Percentiles rank a stretch among this genome's conserved stretches.
Evolutionary conservation across 2,329 filamentous ascomycete genomes (phyloP).

Genomic region (Colletotrichum lupini): DNA sequence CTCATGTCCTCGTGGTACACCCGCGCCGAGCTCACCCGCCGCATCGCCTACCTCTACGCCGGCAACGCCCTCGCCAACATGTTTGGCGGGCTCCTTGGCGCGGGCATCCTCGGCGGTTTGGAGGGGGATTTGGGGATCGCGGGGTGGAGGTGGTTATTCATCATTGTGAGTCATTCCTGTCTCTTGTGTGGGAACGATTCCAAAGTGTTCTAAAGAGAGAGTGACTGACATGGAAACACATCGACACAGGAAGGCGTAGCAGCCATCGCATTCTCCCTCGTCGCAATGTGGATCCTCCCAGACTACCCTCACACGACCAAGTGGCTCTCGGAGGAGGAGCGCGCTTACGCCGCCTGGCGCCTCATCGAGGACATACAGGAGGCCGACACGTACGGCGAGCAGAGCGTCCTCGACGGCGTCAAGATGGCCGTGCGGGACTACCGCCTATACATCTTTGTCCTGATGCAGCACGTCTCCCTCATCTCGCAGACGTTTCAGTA

Average conservation of each 20-base stretch:
- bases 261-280: slow-evolving; percentile 50
- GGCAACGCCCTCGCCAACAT: slow-evolving; percentile 60
- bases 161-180: slow-evolving; percentile 38
- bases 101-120: slow-evolving; percentile 57
- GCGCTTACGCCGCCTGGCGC: slow-evolving; percentile 63
- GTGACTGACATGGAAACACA: neutral
- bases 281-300: slow-evolving; percentile 54
- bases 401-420: slow-evolving; percentile 56
- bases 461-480: slow-evolving; percentile 64
- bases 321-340: slow-evolving; percentile 64
- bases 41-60: slow-evolving; percentile 59
- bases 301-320: slow-evolving; percentile 64
- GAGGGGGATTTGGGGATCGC: slow-evolving; percentile 40
- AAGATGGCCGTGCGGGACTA: slow-evolving; percentile 60
- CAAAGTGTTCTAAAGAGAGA: neutral
- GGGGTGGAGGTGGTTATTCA: slow-evolving; percentile 46
- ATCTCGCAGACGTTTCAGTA: slow-evolving; percentile 70
- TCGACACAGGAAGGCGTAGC: slow-evolving; percentile 48
- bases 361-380: slow-evolving; percentile 60
- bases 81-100: slow-evolving; percentile 62
- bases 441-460: slow-evolving; percentile 63
- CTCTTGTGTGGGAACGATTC: neutral
- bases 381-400: slow-evolving; percentile 52
- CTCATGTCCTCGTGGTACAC: slow-evolving; percentile 60
- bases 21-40: slow-evolving; percentile 53